Conservation (phyloP, 495 filamentous ascomycete species). For the Lophium mytilinum region DNA sequence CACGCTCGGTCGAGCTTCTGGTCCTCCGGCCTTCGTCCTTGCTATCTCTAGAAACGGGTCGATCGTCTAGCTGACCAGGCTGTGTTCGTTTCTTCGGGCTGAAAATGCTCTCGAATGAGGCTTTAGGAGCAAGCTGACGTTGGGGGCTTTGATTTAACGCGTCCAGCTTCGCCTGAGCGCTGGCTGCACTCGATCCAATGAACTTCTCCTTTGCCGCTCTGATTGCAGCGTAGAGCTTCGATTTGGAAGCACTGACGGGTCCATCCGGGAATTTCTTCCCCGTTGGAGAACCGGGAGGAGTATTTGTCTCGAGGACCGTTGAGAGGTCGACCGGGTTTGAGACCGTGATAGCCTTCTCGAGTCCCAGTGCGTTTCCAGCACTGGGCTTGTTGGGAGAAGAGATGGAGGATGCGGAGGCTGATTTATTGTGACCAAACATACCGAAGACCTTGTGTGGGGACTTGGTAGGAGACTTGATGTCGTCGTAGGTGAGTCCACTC, state of each 20-base stretch:
- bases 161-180: slow-evolving; percentile 66
- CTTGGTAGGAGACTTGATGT: slow-evolving; percentile 1
- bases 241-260: slow-evolving; percentile 80
- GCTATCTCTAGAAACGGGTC: slow-evolving; percentile 13
- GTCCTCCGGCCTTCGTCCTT: slow-evolving; percentile 50
- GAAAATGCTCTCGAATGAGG: slow-evolving; percentile 17
- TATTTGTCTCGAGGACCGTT: slow-evolving; percentile 46
- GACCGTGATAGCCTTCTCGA: slow-evolving; percentile 56
- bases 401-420: slow-evolving; percentile 47
- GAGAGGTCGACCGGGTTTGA: slow-evolving; percentile 47
- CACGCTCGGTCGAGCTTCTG: slow-evolving; percentile 66
- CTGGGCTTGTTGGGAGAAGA: slow-evolving; percentile 32
- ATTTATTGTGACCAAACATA: slow-evolving; percentile 42
- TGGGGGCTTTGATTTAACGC: slow-evolving; percentile 35
- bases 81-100: slow-evolving; percentile 21
- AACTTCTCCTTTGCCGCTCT: slow-evolving; percentile 78
- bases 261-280: slow-evolving; percentile 60
- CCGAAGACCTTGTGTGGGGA: background rate
- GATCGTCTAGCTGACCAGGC: background rate
- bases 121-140: slow-evolving; percentile 18
- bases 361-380: slow-evolving; percentile 33
- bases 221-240: slow-evolving; percentile 76
- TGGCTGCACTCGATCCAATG: slow-evolving; percentile 68
- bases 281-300: slow-evolving; percentile 60
- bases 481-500: background rate